Base-by-base conservation (phyloP, 2,329 filamentous ascomycete species). In the Aspergillus fructus region DNA sequence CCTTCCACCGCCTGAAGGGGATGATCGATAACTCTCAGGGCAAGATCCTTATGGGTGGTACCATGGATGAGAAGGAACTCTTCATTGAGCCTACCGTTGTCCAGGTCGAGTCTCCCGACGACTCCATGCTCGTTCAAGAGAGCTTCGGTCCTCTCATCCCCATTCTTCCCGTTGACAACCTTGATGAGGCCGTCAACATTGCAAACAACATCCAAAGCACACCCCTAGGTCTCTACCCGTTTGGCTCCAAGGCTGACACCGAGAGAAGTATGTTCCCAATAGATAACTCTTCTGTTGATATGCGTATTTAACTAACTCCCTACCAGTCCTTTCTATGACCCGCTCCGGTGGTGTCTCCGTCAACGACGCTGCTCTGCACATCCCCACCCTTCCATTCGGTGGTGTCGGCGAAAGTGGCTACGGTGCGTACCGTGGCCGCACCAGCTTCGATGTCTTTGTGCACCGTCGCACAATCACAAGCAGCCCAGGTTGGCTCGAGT, bases 31-130 rank as follows among this genome's bases (percentile, higher is more conserved):
- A 85, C 56, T 89, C 85, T 55, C 84, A 84, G 61, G 94, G 94
- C 73, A 89, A 90, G 77, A 91, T 99, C 62, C 81, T 97, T 49
- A 79, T 96, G 67, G 94, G 94, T 51, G 94, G 94, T 49, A 85
- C 87, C 54, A 87, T 89, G 78, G 91, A 97, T 72, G 87, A 90
- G 71, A 80, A 83, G 37, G 84, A 91, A 33, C 86, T 89, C 49
- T 97, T 89, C 76, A 94, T 99, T 65, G 91, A 93, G 72, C 91
- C 93, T 1, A 99, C 94, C 0, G 86, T 93, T n/a, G 87, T 99
- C n/a, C 82, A 91, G 59, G 89, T 97, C 39, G 82, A 90, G 63
- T 86, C 85, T 60, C 71, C 83, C 15, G 83, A 93, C 49, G 93
- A 96, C 76, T 83, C 88, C 7, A 85, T 97, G 74, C 83, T 97